Percentiles rank a stretch among this genome's conserved stretches.
Conservation (phyloP, 768 basidiomycete species). For the Lentinula lateritia region DNA sequence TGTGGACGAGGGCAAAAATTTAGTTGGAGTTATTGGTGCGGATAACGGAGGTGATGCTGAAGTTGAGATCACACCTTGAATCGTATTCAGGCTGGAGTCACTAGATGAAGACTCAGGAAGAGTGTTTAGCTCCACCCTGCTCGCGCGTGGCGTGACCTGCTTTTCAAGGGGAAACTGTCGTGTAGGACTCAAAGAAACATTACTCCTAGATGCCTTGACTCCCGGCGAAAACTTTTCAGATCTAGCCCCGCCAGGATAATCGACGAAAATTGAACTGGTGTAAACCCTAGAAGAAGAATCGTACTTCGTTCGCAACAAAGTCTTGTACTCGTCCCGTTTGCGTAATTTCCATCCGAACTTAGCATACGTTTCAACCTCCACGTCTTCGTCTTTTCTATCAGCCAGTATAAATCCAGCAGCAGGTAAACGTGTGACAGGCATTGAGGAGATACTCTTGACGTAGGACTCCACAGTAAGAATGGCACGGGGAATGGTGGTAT, state of each 20-base stretch:
- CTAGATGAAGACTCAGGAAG: conserved; percentile 3
- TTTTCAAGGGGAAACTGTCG: conserved; percentile 13
- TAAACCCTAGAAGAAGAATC: conserved; percentile 46
- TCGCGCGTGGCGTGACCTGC: conserved; percentile 35
- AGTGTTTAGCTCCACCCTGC: conserved; percentile 26
- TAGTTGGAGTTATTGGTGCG: neutral
- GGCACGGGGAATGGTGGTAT: conserved; percentile 65
- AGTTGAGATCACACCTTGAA: conserved; percentile 16
- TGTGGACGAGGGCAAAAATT: conserved; percentile 4
- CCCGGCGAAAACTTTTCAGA: conserved; percentile 12
- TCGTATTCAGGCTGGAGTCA: conserved; percentile 7
- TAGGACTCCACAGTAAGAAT: conserved; percentile 72
- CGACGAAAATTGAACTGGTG: conserved; percentile 44
- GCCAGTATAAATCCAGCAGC: conserved; percentile 53
- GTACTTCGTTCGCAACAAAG: conserved; percentile 52
- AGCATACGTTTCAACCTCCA: conserved; percentile 19
- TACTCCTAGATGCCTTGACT: conserved; percentile 10
- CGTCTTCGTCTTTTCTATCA: conserved; percentile 46
- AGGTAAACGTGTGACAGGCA: conserved; percentile 69
- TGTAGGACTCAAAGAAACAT: conserved; percentile 8
- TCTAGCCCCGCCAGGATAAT: conserved; percentile 17
- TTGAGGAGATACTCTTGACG: conserved; percentile 57
- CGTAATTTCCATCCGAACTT: conserved; percentile 54
- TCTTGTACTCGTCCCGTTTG: conserved; percentile 52
- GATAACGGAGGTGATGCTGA: conserved; percentile 12